Percentiles rank a stretch among this genome's conserved stretches.
These are phyloP conservation scores for Plantago rigida DNA, from an alignment of 305 asterid species.

Conservation along the genomic window DNA sequence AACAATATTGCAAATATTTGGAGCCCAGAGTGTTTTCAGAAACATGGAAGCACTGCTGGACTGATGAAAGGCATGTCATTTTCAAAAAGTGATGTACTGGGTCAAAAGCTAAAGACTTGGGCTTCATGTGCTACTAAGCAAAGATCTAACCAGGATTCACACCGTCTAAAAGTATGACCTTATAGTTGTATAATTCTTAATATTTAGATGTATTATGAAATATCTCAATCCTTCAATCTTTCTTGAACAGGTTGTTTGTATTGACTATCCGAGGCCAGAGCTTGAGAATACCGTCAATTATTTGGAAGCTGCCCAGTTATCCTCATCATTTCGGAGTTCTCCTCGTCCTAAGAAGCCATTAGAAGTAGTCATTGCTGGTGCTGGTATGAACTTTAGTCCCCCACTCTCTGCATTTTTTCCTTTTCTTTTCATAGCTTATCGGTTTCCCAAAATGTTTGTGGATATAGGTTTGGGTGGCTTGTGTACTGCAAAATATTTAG, in stretches of 20 bases:
- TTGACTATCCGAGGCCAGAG: constrained; percentile 91
- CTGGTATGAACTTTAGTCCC: constrained; percentile 40
- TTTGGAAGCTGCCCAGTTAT: constrained; percentile 74
- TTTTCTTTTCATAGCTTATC: background rate
- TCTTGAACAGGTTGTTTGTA: constrained; percentile 54
- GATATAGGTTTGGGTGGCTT: constrained; percentile 84
- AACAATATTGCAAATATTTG: constrained; percentile 29
- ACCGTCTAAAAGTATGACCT: constrained; percentile 54
- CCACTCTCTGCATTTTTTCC: background rate
- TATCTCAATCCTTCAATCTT: constrained; percentile 13
- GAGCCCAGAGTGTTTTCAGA: constrained; percentile 32
- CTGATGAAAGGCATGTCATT: constrained; percentile 42
- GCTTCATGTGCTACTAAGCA: constrained; percentile 28
- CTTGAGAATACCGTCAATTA: constrained; percentile 67
- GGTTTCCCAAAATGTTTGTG: constrained; percentile 19
- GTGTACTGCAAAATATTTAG: constrained; percentile 91
- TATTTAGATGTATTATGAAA: constrained; percentile 19
- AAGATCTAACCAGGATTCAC: constrained; percentile 30
- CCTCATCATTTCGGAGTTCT: constrained; percentile 55
- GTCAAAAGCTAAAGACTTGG: constrained; percentile 41
- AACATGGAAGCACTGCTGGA: constrained; percentile 31
- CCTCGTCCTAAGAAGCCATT: constrained; percentile 73
- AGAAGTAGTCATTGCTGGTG: constrained; percentile 87
- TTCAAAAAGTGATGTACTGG: constrained; percentile 49
- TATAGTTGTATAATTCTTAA: background rate